These are phyloP conservation scores for Gossypium stocksii DNA, from an alignment of 345 rosid genomes.

Conservation along the genomic window DNA sequence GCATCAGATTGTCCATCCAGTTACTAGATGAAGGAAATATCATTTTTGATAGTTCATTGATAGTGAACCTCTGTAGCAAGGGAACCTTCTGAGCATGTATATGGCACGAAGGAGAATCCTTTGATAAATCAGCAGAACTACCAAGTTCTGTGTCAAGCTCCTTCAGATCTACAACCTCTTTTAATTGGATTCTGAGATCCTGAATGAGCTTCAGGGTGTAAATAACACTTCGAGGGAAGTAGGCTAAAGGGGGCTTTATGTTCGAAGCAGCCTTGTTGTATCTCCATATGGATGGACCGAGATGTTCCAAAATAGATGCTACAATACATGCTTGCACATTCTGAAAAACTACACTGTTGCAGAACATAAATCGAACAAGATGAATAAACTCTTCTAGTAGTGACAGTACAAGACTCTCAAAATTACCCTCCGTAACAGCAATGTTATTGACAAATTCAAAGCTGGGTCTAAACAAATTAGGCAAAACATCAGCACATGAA, in stretches of 20 bases:
- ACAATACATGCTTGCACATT: slow-evolving; percentile 67
- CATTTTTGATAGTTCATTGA: slow-evolving; percentile 57
- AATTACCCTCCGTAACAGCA: slow-evolving; percentile 59
- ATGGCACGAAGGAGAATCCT: slow-evolving; percentile 45
- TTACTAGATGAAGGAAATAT: slow-evolving; percentile 67
- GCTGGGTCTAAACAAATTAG: slow-evolving; percentile 48
- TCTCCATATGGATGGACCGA: slow-evolving; percentile 74
- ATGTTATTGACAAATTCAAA: slow-evolving; percentile 57
- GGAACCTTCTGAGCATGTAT: slow-evolving; percentile 54
- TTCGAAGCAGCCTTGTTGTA: slow-evolving; percentile 46
- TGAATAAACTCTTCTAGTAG: slow-evolving; percentile 81
- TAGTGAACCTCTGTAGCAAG: slow-evolving; percentile 52
- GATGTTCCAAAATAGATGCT: slow-evolving; percentile 62
- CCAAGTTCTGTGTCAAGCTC: slow-evolving; percentile 38
- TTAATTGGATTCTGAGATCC: slow-evolving; percentile 60
- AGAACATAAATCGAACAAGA: slow-evolving; percentile 63
- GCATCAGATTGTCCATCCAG: slow-evolving; percentile 81
- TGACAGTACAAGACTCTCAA: slow-evolving; percentile 60
- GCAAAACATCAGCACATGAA: slow-evolving; percentile 54
- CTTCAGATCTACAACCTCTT: slow-evolving; percentile 47
- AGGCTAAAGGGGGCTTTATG: slow-evolving; percentile 60
- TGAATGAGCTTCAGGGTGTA: slow-evolving; percentile 58
- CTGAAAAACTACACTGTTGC: slow-evolving; percentile 50
- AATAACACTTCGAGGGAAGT: slow-evolving; percentile 69
- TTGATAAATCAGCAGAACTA: slow-evolving; percentile 25